Evolutionary conservation across 2,329 filamentous ascomycete species (phyloP).

Genomic region (Dactylellina cionopaga): DNA sequence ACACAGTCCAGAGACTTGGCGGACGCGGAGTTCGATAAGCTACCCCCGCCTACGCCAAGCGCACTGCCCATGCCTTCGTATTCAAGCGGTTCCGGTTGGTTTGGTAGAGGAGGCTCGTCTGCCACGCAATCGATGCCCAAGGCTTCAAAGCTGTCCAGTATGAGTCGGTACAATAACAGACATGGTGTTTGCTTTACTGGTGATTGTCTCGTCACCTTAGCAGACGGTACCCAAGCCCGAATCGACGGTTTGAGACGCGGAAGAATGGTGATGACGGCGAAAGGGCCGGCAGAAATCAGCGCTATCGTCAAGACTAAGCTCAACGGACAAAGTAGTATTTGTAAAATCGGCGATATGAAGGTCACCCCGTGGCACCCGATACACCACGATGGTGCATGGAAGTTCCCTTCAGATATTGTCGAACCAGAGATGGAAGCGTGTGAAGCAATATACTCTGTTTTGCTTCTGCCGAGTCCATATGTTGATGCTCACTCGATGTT

Average conservation of each 20-base stretch:
- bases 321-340: constrained; percentile 60
- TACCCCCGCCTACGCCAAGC: constrained; percentile 57
- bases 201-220: constrained; percentile 64
- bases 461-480: constrained; percentile 65
- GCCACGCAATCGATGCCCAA: background rate
- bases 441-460: constrained; percentile 68
- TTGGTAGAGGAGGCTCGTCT: background rate
- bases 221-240: constrained; percentile 60
- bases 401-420: constrained; percentile 63
- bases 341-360: constrained; percentile 63
- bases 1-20: constrained; percentile 65
- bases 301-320: constrained; percentile 67
- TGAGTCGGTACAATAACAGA: constrained; percentile 63
- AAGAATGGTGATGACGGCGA: constrained; percentile 65
- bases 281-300: constrained; percentile 64
- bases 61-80: constrained; percentile 23
- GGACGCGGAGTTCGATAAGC: constrained; percentile 62
- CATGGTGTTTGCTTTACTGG: constrained; percentile 67
- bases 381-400: constrained; percentile 62
- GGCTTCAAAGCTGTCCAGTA: constrained; percentile 56
- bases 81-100: background rate
- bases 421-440: constrained; percentile 60
- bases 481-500: constrained; percentile 66
- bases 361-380: constrained; percentile 73
- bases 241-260: constrained; percentile 64